Percentiles rank a stretch among this genome's conserved stretches.
Evolutionary conservation across 108 stramenopile genomes (phyloP).

Genomic region (Conticribra guillardii): DNA sequence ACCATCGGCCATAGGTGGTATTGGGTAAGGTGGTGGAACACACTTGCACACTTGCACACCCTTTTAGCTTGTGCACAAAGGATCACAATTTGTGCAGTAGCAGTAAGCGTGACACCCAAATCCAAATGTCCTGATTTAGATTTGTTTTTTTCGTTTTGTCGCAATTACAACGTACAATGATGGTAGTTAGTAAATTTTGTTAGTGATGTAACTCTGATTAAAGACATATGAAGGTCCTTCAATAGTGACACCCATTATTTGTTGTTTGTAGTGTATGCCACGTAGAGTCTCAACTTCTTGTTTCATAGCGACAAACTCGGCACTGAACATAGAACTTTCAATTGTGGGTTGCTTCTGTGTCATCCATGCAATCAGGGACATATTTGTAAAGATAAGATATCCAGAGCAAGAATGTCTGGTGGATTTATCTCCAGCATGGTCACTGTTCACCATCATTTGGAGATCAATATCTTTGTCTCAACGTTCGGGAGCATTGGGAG

Average conservation of each 20-base stretch:
- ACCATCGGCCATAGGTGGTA: too few species aligned
- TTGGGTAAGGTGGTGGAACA: too few species aligned
- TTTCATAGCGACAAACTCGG: neutral
- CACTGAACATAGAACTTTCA: constrained; percentile 21
- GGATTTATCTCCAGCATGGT: constrained; percentile 38
- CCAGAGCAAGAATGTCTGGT: constrained; percentile 33
- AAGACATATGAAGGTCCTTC: constrained; percentile 26
- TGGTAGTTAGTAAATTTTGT: too few species aligned
- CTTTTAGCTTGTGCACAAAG: too few species aligned
- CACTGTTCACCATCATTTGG: constrained; percentile 22
- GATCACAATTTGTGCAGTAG: too few species aligned
- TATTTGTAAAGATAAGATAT: constrained; percentile 26
- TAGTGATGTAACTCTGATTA: constrained; percentile 1
- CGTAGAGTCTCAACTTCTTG: neutral
- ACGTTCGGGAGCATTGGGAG: constrained; percentile 21
- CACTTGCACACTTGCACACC: too few species aligned
- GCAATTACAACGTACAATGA: too few species aligned
- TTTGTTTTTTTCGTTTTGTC: too few species aligned
- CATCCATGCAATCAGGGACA: constrained; percentile 28
- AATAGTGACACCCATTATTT: constrained; percentile 50
- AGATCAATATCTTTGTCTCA: constrained; percentile 14
- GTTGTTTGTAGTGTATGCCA: constrained; percentile 37
- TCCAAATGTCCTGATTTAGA: too few species aligned
- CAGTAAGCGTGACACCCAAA: too few species aligned
- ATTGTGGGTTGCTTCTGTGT: constrained; percentile 32